A percentile compares a stretch with the other conserved stretches of the same genome.
phyloP scores from a whole-genome alignment of 2,329 filamentous ascomycete species.

The Tolypocladium tundrense region DNA sequence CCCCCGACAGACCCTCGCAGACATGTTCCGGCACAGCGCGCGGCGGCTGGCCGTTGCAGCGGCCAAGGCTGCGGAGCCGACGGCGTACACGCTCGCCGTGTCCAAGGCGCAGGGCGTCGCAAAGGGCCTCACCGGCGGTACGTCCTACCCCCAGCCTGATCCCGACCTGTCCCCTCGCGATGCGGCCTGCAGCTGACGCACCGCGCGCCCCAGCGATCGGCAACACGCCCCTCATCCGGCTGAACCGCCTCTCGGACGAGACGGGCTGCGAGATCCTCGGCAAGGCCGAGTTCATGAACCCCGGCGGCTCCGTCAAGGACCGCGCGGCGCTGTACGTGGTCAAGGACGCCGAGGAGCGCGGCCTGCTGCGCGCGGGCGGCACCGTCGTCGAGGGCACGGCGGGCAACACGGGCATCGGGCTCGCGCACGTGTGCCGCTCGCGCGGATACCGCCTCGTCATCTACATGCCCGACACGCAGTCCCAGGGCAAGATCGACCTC shows the following conservation, averaged over 20 bases:
- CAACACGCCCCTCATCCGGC: slow-evolving; percentile 87
- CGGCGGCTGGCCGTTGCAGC: slow-evolving; percentile 54
- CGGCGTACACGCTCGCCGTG: slow-evolving; percentile 57
- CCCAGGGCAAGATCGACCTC: slow-evolving; percentile 94
- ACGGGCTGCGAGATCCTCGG: slow-evolving; percentile 91
- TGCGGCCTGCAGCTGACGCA: not conserved
- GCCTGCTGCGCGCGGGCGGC: slow-evolving; percentile 71
- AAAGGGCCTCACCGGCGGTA: slow-evolving; percentile 74
- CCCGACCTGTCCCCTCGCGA: not conserved
- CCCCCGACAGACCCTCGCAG: slow-evolving; percentile 4
- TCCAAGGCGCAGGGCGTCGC: slow-evolving; percentile 72
- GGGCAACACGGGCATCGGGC: slow-evolving; percentile 94
- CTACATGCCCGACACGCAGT: slow-evolving; percentile 99
- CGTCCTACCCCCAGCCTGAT: slow-evolving; percentile 4
- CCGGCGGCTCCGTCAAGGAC: slow-evolving; percentile 92
- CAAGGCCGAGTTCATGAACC: slow-evolving; percentile 98
- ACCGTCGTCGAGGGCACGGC: slow-evolving; percentile 96
- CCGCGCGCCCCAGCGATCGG: slow-evolving; percentile 62
- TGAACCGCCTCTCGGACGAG: slow-evolving; percentile 78
- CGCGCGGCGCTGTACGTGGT: slow-evolving; percentile 91
- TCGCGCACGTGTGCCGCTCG: slow-evolving; percentile 89
- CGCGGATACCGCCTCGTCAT: slow-evolving; percentile 93
- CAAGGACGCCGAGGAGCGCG: slow-evolving; percentile 82
- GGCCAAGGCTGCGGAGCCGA: slow-evolving; percentile 33
- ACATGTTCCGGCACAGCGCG: slow-evolving; percentile 60